Percentiles rank a stretch among this genome's conserved stretches.
Conservation (phyloP, 2,329 filamentous ascomycete genomes). For the Xylariales sp. region DNA sequence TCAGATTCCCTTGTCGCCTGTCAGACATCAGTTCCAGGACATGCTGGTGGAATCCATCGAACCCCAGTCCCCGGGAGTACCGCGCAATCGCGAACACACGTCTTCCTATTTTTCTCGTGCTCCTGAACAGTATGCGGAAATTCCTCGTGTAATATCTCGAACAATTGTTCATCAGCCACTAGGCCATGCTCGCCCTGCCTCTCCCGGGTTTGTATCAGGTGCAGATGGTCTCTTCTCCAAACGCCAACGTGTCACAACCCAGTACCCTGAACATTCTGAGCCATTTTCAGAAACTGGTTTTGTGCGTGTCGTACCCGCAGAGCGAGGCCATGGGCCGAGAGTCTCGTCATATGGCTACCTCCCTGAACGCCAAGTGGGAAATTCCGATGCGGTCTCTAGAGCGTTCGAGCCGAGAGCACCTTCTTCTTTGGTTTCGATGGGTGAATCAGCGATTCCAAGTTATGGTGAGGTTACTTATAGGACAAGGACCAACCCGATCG, state of each 20-base stretch:
- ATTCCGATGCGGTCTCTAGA: constrained; percentile 8
- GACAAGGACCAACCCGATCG: constrained; percentile 10
- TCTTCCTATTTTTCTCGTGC: background rate
- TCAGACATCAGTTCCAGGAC: constrained; percentile 25
- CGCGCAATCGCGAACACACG: constrained; percentile 6
- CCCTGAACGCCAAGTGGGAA: constrained; percentile 10
- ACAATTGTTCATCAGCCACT: constrained; percentile 14
- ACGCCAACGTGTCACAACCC: constrained; percentile 19
- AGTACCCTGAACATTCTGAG: constrained; percentile 17
- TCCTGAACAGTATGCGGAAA: constrained; percentile 9
- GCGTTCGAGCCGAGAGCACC: constrained; percentile 5
- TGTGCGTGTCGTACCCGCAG: constrained; percentile 17
- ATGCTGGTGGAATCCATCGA: constrained; percentile 28
- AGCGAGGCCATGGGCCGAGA: constrained; percentile 12
- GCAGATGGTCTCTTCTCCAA: constrained; percentile 17
- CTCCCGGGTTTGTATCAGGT: constrained; percentile 14
- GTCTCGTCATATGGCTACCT: constrained; percentile 14
- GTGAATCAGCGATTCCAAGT: constrained; percentile 1
- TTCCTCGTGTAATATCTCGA: constrained; percentile 17
- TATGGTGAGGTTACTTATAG: constrained; percentile 6
- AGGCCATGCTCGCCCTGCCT: constrained; percentile 13
- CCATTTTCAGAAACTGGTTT: constrained; percentile 15
- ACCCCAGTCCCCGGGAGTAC: constrained; percentile 21
- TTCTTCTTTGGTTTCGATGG: constrained; percentile 14
- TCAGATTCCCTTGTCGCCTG: constrained; percentile 19